Evolutionary conservation across 176 grass and related monocot genomes (phyloP).

Genomic region (Thinopyrum elongatum): DNA sequence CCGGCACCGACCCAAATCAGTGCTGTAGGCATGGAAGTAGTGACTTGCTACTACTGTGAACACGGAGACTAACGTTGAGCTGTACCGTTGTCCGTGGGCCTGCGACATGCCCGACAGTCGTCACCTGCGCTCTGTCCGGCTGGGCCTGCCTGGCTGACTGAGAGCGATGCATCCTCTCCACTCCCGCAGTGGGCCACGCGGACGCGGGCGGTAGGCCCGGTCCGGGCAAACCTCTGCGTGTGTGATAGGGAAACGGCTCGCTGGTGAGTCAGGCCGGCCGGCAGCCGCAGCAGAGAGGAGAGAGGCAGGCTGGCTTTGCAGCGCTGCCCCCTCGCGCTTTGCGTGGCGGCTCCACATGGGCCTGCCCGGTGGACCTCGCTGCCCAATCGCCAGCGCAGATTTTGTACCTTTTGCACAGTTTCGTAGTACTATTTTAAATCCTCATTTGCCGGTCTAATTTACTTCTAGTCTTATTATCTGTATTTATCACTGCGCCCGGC

Average conservation of each 20-base stretch:
- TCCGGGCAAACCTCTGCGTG: neutral
- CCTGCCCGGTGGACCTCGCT: neutral
- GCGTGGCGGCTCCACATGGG: neutral
- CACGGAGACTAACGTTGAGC: neutral
- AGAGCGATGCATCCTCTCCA: neutral
- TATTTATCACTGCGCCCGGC: no score
- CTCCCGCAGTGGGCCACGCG: neutral
- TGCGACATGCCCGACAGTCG: neutral
- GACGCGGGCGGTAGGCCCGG: neutral
- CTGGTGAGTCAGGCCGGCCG: slow-evolving; percentile 27
- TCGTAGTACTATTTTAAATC: neutral
- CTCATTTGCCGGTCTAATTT: no score
- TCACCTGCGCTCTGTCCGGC: neutral
- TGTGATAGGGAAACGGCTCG: slow-evolving; percentile 21
- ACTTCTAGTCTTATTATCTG: neutral
- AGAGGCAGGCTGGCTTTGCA: neutral
- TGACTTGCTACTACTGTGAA: neutral
- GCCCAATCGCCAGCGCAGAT: neutral
- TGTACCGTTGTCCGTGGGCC: slow-evolving; percentile 20
- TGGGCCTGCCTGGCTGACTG: neutral
- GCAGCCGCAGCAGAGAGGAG: neutral
- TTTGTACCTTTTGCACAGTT: neutral
- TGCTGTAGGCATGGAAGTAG: neutral
- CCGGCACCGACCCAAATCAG: no score
- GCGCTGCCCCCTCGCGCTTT: neutral